Conservation (phyloP, 257 asterid species). For the Henckelia pumila region DNA sequence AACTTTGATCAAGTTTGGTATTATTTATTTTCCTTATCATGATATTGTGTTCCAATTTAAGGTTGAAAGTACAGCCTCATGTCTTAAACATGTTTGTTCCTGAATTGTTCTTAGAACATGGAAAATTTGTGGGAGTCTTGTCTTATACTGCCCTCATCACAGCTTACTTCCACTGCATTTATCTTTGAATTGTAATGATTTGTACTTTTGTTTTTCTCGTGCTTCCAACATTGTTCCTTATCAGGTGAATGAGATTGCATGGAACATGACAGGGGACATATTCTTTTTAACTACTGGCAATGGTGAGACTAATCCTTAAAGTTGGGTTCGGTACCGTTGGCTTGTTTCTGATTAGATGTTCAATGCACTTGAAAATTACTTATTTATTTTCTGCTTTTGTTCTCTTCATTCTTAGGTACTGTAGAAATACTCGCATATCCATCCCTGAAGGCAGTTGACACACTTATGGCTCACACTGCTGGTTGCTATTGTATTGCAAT, state of each 20-base stretch:
- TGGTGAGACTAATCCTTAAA: constrained; percentile 50
- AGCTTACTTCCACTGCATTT: background rate
- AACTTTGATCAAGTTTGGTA: background rate
- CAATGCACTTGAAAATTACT: constrained; percentile 14
- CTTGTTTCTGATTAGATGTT: constrained; percentile 19
- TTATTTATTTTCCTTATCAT: background rate
- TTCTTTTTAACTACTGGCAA: constrained; percentile 95
- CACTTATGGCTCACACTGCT: constrained; percentile 97
- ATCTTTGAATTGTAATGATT: constrained; percentile 11
- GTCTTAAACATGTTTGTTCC: background rate
- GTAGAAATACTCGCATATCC: constrained; percentile 96
- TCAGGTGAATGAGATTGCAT: constrained; percentile 90
- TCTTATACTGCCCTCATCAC: background rate
- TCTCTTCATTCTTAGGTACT: constrained; percentile 54
- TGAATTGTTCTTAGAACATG: background rate
- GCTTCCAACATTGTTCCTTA: constrained; percentile 17
- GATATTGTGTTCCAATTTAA: constrained; percentile 1
- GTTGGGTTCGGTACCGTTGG: background rate
- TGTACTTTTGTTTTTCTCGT: constrained; percentile 6
- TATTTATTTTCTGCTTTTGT: constrained; percentile 2
- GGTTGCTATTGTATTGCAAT: constrained; percentile 99
- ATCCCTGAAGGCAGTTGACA: constrained; percentile 65
- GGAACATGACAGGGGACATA: constrained; percentile 73
- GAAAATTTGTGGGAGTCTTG: background rate
- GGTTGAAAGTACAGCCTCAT: background rate